Base-by-base conservation (phyloP, 768 basidiomycete genomes). In the Nidularia pulvinata region DNA sequence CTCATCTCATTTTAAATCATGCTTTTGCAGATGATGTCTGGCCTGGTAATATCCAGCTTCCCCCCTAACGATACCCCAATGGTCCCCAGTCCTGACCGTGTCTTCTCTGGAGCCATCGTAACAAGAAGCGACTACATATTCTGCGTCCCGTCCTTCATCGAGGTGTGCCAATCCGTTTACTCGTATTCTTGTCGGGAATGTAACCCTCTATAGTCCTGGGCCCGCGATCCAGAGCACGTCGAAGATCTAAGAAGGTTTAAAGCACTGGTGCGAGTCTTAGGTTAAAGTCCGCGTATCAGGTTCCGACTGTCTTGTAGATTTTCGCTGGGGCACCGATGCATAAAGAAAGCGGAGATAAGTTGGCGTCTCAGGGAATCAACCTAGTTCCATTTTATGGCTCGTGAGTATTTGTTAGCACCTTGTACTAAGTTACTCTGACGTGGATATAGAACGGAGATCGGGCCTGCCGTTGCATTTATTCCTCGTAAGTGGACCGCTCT, bases 81-180 rank as follows among this genome's bases (percentile, higher is more conserved):
- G 16, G 33, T 60, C 36, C 55, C 65, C 10, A 66, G 57, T 10
- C 60, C 65, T 2, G 63, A 65, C n/a, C 43, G 60, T 2, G 56
- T 67, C 7, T 61, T 57, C 39, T 55, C 44, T 14, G 59, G 61
- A 22, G 59, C 62, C 10, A 19, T 59, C 3, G 46, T 51, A 5
- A 61, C 65, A 10, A 52, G 48, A 11, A 57, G 57, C 34, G 59
- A 48, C 6, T 46, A 65, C 3, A 49, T 64, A 42, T 62, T 64
- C 45, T 63, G 62, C 39, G 63, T 65, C n/a, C 65, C 66, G 5
- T 46, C 60, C 6, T 59, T 59, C 48, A 16, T 61, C 6, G 63
- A 64, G 55, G 54, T 61, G 11, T 22, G 36, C 39, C 7, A 25
- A 33, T 33, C 42, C 16, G 13, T 47, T 43, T 45, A 50, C 19